Evolutionary conservation across 2,329 filamentous ascomycete genomes (phyloP), one percentile per base, ranked within the genome.

Genomic region (Seiridium unicorne): DNA sequence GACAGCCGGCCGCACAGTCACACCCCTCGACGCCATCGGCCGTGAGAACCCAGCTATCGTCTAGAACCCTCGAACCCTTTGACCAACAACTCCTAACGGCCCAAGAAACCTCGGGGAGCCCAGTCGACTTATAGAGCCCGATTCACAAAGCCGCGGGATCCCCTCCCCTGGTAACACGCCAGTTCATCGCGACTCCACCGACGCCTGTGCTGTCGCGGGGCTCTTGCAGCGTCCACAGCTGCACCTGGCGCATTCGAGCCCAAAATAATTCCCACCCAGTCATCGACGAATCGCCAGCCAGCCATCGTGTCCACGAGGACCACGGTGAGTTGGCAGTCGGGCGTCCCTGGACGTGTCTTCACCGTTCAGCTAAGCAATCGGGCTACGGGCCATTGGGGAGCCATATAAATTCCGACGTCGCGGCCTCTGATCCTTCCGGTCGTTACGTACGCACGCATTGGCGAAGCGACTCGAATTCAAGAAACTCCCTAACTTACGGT

Each of bases 161-260:
- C 38, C 8, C 49, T 31, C 4, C 49, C 49, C 49, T 32, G 49
- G 18, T 18, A 13, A 13, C 51, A 7, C 40, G 54, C 54, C 54
- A 57, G 44, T 44, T 47, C 54, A 57, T 31, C 11, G 40, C 51
- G 44, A 26, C 54, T 57, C 54, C 54, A 57, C 54, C 35, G 38
- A 42, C 7, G 44, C 54, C 42, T 34, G 54, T 10, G 5, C 40
- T 57, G 54, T 57, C 54, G 54, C 54, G 44, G 54, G 54, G 54
- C 42, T 34, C 54, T 47, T 38, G n/a, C 32, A 9, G 6, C 6
- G 51, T 38, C 36, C 18, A 18, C 18, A 26, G n/a, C 35, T 10
- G 40, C 44, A 26, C 32, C 32, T 38, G 11, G 54, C 44, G 54
- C 54, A 57, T 57, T 47, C 35, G 54, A 57, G 54, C 54, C 54